Conservation (phyloP, 2,329 filamentous ascomycete genomes). For the Fonsecaea erecta region DNA sequence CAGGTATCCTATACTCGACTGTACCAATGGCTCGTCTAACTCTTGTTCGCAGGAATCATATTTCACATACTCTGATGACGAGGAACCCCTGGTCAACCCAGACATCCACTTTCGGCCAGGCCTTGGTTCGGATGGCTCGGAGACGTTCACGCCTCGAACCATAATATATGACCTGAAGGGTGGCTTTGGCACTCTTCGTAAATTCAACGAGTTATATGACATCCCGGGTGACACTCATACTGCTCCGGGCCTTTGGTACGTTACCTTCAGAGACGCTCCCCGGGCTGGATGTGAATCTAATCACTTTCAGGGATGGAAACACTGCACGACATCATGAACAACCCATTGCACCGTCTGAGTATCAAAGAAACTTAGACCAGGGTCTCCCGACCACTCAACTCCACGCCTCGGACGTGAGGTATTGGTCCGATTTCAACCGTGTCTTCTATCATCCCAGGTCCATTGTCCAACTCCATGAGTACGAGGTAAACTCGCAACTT, state of each 20-base stretch:
- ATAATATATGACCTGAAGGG: slow-evolving; percentile 95
- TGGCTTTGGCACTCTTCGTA: slow-evolving; percentile 84
- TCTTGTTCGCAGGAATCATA: slow-evolving; percentile 80
- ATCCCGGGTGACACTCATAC: slow-evolving; percentile 46
- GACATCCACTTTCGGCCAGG: slow-evolving; percentile 88
- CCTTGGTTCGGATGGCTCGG: slow-evolving; percentile 77
- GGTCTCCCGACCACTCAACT: slow-evolving; percentile 68
- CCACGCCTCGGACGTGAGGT: slow-evolving; percentile 74
- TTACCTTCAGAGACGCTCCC: background rate
- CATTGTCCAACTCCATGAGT: slow-evolving; percentile 84
- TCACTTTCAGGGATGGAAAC: slow-evolving; percentile 28
- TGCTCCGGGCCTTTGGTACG: slow-evolving; percentile 53
- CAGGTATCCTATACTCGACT: slow-evolving; percentile 61
- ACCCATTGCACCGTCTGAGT: slow-evolving; percentile 71
- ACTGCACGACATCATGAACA: slow-evolving; percentile 68
- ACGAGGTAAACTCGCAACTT: slow-evolving; percentile 77
- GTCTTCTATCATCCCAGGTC: slow-evolving; percentile 92
- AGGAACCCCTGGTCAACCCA: slow-evolving; percentile 73
- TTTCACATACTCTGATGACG: slow-evolving; percentile 78
- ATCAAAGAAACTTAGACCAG: slow-evolving; percentile 78
- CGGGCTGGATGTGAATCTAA: background rate
- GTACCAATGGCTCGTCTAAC: background rate
- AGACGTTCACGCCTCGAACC: slow-evolving; percentile 90
- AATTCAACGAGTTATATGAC: slow-evolving; percentile 88
- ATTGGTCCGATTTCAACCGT: slow-evolving; percentile 95